Base-by-base conservation (phyloP, 345 rosid genomes). In the Noccaea bulbosa region DNA sequence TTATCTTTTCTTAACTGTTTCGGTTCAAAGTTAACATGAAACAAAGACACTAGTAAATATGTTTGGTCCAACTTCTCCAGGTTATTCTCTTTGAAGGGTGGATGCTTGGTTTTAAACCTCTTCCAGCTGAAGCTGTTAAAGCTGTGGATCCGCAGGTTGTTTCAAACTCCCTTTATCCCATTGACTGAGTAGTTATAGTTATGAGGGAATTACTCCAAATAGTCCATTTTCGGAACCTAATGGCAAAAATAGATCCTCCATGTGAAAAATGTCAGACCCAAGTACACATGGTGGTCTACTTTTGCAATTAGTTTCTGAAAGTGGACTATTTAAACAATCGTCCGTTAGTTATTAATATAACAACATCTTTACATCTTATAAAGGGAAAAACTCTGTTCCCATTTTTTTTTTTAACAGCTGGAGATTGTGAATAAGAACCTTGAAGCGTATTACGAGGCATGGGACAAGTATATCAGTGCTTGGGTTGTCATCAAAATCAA, bases 61-160 rank as follows among this genome's bases (percentile, higher is more conserved):
- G 0, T 3, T 2, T 58, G 72, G 22, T 30, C 0, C 0, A 8
- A 52, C 45, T 30, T 44, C 56, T 64, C 38, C 68, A 89, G 98
- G 98, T 82, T 67, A 75, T 92, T 70, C 81, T 95, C 45, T 95
- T 85, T 46, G 99, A 95, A 79, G 99, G 98, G 39, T 95, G 99
- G 99, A 92, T 95, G 98, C 98, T 88, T 50, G 98, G 99, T 48
- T 95, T 95, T 75, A 92, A 83, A 62, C 96, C 98, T 7, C 70
- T 82, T 76, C 87, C 97, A 0, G 16, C 45, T 6, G 88, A 88
- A 60, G 82, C 49, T 43, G 90, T 88, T 63, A 78, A 64, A 82
- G 86, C 90, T 27, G 88, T 95, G 59, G 96, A 92, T 76, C 91
- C 91, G 6, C 99, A 91, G 96, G 99, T 94, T 62, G 48, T 62